Evolutionary conservation across 352 stramenopile genomes (phyloP).

Genomic region (Phytophthora palmivora): DNA sequence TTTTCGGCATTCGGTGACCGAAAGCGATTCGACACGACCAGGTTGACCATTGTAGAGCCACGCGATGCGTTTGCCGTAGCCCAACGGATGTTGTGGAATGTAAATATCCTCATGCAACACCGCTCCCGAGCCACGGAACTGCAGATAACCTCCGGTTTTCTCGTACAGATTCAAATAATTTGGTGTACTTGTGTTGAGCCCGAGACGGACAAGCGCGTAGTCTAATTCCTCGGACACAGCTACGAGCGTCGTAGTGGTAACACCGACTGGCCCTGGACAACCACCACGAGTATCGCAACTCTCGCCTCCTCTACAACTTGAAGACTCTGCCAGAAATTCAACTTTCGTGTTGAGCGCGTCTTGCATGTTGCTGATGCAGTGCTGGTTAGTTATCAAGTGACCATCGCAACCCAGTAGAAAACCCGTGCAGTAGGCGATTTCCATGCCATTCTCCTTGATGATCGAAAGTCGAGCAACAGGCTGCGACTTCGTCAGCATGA

Average conservation of each 20-base stretch:
- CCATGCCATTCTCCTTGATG: constrained; percentile 65
- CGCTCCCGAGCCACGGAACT: constrained; percentile 57
- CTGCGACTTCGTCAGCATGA: constrained; percentile 56
- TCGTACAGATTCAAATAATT: constrained; percentile 39
- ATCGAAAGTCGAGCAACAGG: constrained; percentile 75
- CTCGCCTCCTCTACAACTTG: constrained; percentile 49
- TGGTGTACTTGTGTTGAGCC: constrained; percentile 21
- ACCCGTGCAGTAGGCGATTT: constrained; percentile 73
- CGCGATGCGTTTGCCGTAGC: constrained; percentile 68
- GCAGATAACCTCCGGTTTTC: constrained; percentile 63
- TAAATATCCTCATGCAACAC: constrained; percentile 66
- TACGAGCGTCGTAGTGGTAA: constrained; percentile 57
- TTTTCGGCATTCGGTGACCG: constrained; percentile 48
- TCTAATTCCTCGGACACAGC: constrained; percentile 65
- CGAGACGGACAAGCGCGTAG: constrained; percentile 67
- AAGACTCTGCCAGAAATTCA: constrained; percentile 73
- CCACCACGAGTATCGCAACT: constrained; percentile 48
- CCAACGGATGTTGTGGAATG: constrained; percentile 73
- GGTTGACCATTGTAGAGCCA: constrained; percentile 31
- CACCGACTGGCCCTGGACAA: constrained; percentile 53
- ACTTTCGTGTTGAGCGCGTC: constrained; percentile 73
- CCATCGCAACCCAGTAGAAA: constrained; percentile 79
- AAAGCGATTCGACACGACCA: constrained; percentile 43
- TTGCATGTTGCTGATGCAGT: constrained; percentile 69
- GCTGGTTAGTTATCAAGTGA: constrained; percentile 83